These are phyloP conservation scores for Hypoxylon sp. DNA, from an alignment of 2,329 filamentous ascomycete genomes.

Conservation along the genomic window DNA sequence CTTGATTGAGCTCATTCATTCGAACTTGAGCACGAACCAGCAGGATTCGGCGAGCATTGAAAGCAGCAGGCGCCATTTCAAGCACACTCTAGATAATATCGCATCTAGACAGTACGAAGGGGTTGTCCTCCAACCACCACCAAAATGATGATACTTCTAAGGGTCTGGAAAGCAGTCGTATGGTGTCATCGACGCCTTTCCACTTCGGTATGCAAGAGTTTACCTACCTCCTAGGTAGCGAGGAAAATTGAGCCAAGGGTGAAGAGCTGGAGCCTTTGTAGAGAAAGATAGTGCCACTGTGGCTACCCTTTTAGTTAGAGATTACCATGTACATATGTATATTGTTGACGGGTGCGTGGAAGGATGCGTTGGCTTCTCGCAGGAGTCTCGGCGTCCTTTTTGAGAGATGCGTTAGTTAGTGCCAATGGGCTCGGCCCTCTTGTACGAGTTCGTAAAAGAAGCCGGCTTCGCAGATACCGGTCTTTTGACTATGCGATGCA, in stretches of 20 bases:
- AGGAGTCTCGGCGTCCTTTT: constrained; percentile 40
- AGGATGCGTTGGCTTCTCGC: constrained; percentile 34
- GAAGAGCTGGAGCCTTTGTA: constrained; percentile 4
- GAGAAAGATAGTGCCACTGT: background rate
- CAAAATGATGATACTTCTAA: constrained; percentile 52
- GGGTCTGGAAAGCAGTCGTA: constrained; percentile 18
- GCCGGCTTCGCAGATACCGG: constrained; percentile 9
- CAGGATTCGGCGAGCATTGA: constrained; percentile 87
- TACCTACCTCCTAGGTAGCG: background rate
- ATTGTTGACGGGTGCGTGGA: constrained; percentile 41
- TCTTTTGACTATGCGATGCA: constrained; percentile 21
- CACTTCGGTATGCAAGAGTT: constrained; percentile 19
- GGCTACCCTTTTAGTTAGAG: constrained; percentile 25
- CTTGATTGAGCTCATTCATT: constrained; percentile 97
- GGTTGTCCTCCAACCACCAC: constrained; percentile 79
- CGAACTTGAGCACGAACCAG: constrained; percentile 89
- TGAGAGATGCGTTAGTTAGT: constrained; percentile 37
- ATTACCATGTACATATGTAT: constrained; percentile 53
- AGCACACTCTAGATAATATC: constrained; percentile 95
- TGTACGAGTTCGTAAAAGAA: constrained; percentile 25
- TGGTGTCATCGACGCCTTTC: constrained; percentile 6
- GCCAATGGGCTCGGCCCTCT: constrained; percentile 3
- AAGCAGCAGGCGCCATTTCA: constrained; percentile 92
- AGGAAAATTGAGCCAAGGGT: constrained; percentile 28
- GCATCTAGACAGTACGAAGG: constrained; percentile 92